Evolutionary conservation across 2,329 filamentous ascomycete species (phyloP).

Genomic region (Plectosphaerella cucumerina): DNA sequence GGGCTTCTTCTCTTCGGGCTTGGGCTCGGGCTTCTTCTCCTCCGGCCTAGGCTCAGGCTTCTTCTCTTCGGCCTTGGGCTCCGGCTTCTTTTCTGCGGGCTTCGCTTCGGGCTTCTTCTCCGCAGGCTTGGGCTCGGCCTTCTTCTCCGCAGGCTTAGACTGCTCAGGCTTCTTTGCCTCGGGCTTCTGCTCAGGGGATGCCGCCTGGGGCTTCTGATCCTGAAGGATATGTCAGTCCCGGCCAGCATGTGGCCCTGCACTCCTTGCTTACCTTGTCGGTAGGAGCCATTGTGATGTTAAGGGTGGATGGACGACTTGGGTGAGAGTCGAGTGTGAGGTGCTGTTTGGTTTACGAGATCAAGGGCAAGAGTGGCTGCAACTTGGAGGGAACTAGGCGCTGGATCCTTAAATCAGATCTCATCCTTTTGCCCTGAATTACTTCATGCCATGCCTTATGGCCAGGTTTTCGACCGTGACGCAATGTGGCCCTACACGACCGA

Average conservation of each 20-base stretch:
- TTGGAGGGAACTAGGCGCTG: not conserved
- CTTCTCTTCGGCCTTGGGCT: constrained; percentile 1
- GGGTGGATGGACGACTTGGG: constrained; percentile 1
- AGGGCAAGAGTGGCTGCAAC: not conserved
- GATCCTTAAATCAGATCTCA: constrained; percentile 5
- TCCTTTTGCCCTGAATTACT: not conserved
- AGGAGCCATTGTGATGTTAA: constrained; percentile 11
- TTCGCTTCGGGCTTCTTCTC: not conserved
- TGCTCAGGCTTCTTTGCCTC: constrained; percentile 7
- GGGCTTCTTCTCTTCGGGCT: constrained; percentile 4
- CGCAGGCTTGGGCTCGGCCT: not conserved
- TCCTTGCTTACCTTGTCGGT: constrained; percentile 10
- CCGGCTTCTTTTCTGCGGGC: not conserved
- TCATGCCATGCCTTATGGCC: not conserved
- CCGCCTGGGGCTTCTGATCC: constrained; percentile 4
- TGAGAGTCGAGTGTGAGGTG: not conserved
- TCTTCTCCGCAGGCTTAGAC: constrained; percentile 4
- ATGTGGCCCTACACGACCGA: not conserved
- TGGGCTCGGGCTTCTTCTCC: constrained; percentile 7
- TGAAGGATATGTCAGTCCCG: constrained; percentile 1
- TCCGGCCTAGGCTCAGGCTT: constrained; percentile 2
- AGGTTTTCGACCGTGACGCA: constrained; percentile 2
- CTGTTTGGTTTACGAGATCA: not conserved
- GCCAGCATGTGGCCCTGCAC: too few species aligned
- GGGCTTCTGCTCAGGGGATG: not conserved